Evolutionary conservation across 345 rosid genomes (phyloP), one percentile per base, ranked within the genome.

Genomic region (Raphanus sativus): DNA sequence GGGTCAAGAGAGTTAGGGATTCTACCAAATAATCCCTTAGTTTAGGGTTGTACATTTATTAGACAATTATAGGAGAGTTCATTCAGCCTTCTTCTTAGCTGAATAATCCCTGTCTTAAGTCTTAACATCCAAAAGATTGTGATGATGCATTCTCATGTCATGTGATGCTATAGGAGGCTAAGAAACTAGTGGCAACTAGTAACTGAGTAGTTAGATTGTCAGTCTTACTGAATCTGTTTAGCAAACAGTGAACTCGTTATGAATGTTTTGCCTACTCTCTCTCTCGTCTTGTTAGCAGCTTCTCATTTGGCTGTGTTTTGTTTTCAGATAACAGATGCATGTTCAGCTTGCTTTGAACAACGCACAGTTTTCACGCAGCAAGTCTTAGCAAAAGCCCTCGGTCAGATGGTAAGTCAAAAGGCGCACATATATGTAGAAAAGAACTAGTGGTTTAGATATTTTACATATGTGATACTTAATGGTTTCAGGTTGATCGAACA

Each of bases 281-380:
- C 28, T 69, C 70, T 6, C 40, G 5, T 30, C 42, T 42, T 58
- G 29, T 65, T 71, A 30, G 12, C 73, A 33, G 25, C 54, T 54
- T 58, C 68, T 66, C 24, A 21, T 55, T 24, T 72, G 67, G 68
- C n/a, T 59, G n/a, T 65, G 79, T 62, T 12, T 66, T 78, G 24
- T 70, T 75, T 77, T 64, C 91, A 95, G 99, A 89, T 92, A 79
- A 95, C 86, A 65, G 97, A 95, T 82, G 98, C 91, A 70, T 92
- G 94, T 78, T 84, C 98, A 13, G 95, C 98, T 76, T 94, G 98
- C 89, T 92, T 94, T 77, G 98, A 94, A 77, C 98, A 94, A 76
- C 95, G 97, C 26, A 94, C 97, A 30, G 98, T 94, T 75, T 92
- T 94, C 83, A 90, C 97, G 11, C 97, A 89, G 81, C 98, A 94